Conservation (phyloP, 805 yeast genomes). For the Cyberlindnera japonica region DNA sequence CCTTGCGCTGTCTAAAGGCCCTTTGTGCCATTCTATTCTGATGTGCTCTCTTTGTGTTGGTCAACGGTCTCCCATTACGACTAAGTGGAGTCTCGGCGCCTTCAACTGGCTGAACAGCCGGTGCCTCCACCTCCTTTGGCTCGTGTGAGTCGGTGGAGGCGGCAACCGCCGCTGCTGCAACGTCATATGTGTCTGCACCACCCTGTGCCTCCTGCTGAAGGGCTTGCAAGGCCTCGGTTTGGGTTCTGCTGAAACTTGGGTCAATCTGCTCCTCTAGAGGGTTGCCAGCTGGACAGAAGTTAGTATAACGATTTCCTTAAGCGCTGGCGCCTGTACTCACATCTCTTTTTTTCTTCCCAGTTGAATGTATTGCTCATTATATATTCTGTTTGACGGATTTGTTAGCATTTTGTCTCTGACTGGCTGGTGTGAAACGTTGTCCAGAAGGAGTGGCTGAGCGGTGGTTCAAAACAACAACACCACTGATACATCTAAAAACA, state of each 20-base stretch:
- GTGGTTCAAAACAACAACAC: too few relatives aligned
- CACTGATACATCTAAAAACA: too few relatives aligned
- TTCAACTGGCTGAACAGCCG: background rate
- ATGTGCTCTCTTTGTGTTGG: conserved; percentile 78
- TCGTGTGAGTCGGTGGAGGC: conserved; percentile 17
- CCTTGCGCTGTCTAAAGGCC: conserved; percentile 84
- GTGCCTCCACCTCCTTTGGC: background rate
- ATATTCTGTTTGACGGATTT: too few relatives aligned
- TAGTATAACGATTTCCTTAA: too few relatives aligned
- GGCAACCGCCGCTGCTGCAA: conserved; percentile 37
- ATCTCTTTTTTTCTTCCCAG: too few relatives aligned
- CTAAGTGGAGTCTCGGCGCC: conserved; percentile 10
- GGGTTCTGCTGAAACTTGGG: conserved; percentile 27
- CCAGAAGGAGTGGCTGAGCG: too few relatives aligned
- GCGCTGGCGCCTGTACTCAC: too few relatives aligned
- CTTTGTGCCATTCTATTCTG: conserved; percentile 91
- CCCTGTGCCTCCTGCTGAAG: conserved; percentile 16
- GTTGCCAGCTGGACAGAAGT: too few relatives aligned
- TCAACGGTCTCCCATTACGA: conserved; percentile 37
- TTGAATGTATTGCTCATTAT: too few relatives aligned
- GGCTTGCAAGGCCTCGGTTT: conserved; percentile 16
- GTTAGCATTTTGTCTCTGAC: too few relatives aligned
- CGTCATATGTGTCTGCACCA: conserved; percentile 26
- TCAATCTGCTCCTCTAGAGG: conserved; percentile 31
- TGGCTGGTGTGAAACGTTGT: too few relatives aligned